Conservation (phyloP, 441 rosid species). For the Lepidium campestre region DNA sequence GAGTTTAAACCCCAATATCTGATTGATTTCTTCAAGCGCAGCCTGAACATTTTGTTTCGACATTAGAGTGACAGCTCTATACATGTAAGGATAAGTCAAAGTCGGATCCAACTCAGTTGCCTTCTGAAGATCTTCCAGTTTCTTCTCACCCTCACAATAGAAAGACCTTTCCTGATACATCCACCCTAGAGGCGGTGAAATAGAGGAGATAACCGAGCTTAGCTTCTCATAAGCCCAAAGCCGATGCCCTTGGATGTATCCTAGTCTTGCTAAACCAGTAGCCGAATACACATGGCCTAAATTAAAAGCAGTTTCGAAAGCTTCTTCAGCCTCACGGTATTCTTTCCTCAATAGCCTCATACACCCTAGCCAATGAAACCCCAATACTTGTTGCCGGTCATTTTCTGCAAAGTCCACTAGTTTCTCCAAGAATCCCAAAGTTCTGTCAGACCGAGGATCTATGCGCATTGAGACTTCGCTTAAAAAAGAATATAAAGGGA, state of each 20-base stretch:
- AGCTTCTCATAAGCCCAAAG: conserved; percentile 75
- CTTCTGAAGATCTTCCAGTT: conserved; percentile 73
- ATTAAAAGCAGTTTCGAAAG: conserved; percentile 60
- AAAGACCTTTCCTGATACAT: conserved; percentile 96
- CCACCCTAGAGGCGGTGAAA: conserved; percentile 76
- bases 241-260: conserved; percentile 54
- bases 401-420: conserved; percentile 69
- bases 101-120: conserved; percentile 90
- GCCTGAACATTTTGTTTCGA: conserved; percentile 64
- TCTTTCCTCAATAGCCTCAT: conserved; percentile 77
- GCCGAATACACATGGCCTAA: conserved; percentile 79
- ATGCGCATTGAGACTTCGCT: conserved; percentile 84
- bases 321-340: conserved; percentile 68
- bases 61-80: conserved; percentile 81
- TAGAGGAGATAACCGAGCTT: conserved; percentile 71
- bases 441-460: conserved; percentile 64
- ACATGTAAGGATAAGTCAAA: conserved; percentile 92
- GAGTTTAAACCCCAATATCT: conserved; percentile 86
- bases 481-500: conserved; percentile 72
- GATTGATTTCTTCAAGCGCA: conserved; percentile 83
- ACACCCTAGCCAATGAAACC: conserved; percentile 93
- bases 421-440: conserved; percentile 55
- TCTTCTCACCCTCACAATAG: conserved; percentile 71
- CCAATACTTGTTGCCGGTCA: conserved; percentile 63
- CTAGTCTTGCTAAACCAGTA: conserved; percentile 78